phyloP scores from a whole-genome alignment of 2,329 filamentous ascomycete genomes.

The Dothistroma septosporum region DNA sequence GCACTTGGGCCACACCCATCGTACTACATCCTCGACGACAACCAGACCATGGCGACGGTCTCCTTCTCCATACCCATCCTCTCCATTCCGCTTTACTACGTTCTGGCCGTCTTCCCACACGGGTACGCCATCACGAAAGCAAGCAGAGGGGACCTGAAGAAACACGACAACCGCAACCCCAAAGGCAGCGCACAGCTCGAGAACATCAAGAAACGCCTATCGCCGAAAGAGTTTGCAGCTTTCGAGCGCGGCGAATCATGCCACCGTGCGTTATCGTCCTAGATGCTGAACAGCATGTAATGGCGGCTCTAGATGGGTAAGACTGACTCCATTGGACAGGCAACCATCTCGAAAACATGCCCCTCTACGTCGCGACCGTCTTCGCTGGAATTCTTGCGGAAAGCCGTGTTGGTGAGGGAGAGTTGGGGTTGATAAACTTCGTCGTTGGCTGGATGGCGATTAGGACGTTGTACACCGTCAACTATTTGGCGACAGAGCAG shows the following conservation, averaged over 20 bases:
- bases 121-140: constrained; percentile 37
- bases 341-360: constrained; percentile 47
- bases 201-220: constrained; percentile 37
- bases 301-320: background rate
- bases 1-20: no score
- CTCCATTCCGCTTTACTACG: constrained; percentile 44
- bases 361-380: constrained; percentile 44
- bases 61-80: constrained; percentile 40
- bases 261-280: constrained; percentile 29
- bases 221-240: constrained; percentile 36
- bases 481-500: constrained; percentile 33
- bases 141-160: constrained; percentile 34
- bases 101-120: constrained; percentile 42
- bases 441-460: constrained; percentile 36
- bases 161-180: constrained; percentile 44
- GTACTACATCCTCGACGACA: no score
- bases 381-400: constrained; percentile 43
- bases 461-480: constrained; percentile 36
- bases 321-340: background rate
- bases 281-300: background rate
- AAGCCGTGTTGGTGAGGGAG: constrained; percentile 24
- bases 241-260: constrained; percentile 46
- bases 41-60: constrained; percentile 18
- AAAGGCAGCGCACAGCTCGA: constrained; percentile 36
- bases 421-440: constrained; percentile 35